These are phyloP conservation scores for Coemansia interrupta DNA, from an alignment of 192 early-diverging fungal species.

Conservation along the genomic window DNA sequence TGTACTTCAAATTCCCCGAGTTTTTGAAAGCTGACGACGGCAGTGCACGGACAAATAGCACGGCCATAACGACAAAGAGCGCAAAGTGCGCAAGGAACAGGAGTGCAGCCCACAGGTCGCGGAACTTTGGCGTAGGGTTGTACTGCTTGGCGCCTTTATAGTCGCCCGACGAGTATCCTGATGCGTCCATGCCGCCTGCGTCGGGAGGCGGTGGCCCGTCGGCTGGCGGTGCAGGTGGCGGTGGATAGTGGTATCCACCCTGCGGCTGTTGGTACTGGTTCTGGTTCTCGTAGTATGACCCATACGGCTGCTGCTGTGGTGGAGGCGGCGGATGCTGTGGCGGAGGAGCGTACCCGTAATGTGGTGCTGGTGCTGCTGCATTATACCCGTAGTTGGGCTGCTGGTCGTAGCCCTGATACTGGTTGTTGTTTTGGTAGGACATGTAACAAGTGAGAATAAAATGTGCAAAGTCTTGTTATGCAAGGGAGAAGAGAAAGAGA, in stretches of 20 bases:
- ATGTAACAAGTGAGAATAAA: too few species aligned
- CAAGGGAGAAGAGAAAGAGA: too few species aligned
- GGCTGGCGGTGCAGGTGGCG: constrained; percentile 19
- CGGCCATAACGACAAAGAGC: constrained; percentile 46
- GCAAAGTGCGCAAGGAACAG: constrained; percentile 47
- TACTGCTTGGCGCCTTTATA: constrained; percentile 48
- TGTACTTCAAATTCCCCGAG: constrained; percentile 23
- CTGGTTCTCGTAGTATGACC: constrained; percentile 4
- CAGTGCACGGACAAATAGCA: constrained; percentile 41
- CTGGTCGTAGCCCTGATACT: neutral
- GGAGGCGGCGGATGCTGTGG: constrained; percentile 18
- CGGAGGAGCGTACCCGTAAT: neutral
- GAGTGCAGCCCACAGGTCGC: constrained; percentile 52
- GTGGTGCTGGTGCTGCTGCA: neutral
- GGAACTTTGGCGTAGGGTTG: constrained; percentile 51
- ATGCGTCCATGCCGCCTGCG: constrained; percentile 5
- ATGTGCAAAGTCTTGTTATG: too few species aligned
- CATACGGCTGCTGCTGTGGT: constrained; percentile 8
- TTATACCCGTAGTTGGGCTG: neutral
- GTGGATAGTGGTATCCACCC: constrained; percentile 17
- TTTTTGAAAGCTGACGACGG: constrained; percentile 44
- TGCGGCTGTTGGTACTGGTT: constrained; percentile 15
- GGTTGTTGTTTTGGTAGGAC: constrained; percentile 18
- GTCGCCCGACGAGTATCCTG: constrained; percentile 14
- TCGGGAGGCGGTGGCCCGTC: neutral